Evolutionary conservation across 257 asterid species (phyloP).

Genomic region (Nicotiana undulata): DNA sequence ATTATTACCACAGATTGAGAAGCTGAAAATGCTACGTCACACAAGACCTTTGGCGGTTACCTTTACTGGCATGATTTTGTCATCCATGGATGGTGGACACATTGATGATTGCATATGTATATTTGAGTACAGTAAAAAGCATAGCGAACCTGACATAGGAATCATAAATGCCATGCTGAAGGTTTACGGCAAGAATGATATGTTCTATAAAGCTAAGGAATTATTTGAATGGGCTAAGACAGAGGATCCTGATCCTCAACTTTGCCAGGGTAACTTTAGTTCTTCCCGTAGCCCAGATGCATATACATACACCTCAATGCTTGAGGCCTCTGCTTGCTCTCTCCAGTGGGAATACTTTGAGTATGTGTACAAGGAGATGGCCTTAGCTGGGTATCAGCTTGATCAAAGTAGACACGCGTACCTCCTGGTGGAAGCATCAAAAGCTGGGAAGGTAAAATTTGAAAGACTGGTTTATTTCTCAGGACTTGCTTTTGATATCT

Average conservation of each 20-base stretch:
- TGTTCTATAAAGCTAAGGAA: constrained; percentile 79
- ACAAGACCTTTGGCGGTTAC: constrained; percentile 64
- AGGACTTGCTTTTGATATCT: background rate
- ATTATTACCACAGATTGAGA: constrained; percentile 49
- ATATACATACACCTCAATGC: constrained; percentile 70
- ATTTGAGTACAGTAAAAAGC: constrained; percentile 55
- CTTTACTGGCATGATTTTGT: constrained; percentile 77
- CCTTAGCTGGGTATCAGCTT: constrained; percentile 45
- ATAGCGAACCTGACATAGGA: constrained; percentile 57
- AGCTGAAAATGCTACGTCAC: constrained; percentile 37
- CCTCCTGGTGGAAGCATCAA: constrained; percentile 63
- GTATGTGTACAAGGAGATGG: constrained; percentile 70
- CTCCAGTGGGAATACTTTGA: constrained; percentile 93
- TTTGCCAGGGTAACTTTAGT: constrained; percentile 4
- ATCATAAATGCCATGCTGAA: constrained; percentile 76
- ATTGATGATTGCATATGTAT: constrained; percentile 51
- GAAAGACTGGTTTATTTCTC: background rate
- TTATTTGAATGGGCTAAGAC: constrained; percentile 56
- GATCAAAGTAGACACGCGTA: constrained; percentile 45
- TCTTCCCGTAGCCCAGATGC: constrained; percentile 42
- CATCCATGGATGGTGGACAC: constrained; percentile 85
- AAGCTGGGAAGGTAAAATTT: constrained; percentile 70
- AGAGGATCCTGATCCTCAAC: constrained; percentile 22
- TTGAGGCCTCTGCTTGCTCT: constrained; percentile 75
- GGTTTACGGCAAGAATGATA: constrained; percentile 63